Evolutionary conservation across 2,329 filamentous ascomycete genomes (phyloP), one percentile per base, ranked within the genome.

Genomic region (Aspergillus ochraceus): DNA sequence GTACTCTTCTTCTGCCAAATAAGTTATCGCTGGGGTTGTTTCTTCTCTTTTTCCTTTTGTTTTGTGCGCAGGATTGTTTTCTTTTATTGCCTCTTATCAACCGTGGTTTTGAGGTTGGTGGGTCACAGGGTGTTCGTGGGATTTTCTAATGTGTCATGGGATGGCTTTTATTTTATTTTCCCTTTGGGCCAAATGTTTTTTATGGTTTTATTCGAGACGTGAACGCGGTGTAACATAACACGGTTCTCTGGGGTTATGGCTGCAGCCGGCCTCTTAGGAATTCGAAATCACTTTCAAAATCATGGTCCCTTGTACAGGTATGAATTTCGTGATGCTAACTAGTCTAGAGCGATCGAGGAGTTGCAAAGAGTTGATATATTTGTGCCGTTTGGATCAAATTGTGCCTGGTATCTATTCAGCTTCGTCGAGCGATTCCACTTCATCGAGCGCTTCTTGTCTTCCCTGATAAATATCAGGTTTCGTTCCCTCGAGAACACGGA

Each of bases 1-100:
- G 89, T 99, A 98, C 88, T 98, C 94, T 71, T 97, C 94, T 62
- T 97, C 94, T 77, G 95, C 93, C 82, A 99, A 98, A 92, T 98
- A 97, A 87, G 82, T 74, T 74, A n/a, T n/a, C 17, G 8, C 14
- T 17, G 36, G 36, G 36, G 26, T 29, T 29, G 26, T 8, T 74
- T 72, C 75, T 73, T 66, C 76, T 79, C 79, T 74, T 78, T 78
- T 82, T 86, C 84, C 85, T 84, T 86, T 78, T 78, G 77, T 81
- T 80, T 79, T 82, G 86, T 84, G 86, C 79, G 80, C 68, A 69
- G 71, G 70, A 74, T 76, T 76, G 75, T 79, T 70, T 74, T 74
- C 69, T 74, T 71, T 74, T 68, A 66, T 70, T 74, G 69, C 71
- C 75, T 79, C 75, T 67, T 71, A 74, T 76, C 74, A 71, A 66